phyloP scores from a whole-genome alignment of 2,329 filamentous ascomycete genomes.

The Helotiales sp. region DNA sequence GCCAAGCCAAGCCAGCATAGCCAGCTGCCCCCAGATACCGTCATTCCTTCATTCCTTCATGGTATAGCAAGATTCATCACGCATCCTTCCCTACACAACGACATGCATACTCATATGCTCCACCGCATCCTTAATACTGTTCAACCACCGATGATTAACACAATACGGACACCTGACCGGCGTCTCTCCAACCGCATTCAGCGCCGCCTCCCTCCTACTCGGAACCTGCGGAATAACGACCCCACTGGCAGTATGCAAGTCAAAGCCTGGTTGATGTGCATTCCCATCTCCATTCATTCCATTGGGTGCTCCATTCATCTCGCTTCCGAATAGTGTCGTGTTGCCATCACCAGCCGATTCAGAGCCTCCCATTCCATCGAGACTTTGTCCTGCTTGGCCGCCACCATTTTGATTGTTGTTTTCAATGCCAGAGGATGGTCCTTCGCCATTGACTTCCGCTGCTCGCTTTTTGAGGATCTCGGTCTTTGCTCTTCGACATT shows the following conservation, averaged over 20 bases:
- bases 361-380: constrained; percentile 26
- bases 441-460: constrained; percentile 10
- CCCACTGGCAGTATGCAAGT: constrained; percentile 29
- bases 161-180: constrained; percentile 36
- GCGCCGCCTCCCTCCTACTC: constrained; percentile 19
- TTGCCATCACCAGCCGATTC: constrained; percentile 21
- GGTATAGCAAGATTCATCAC: background rate
- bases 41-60: background rate
- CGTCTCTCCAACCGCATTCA: constrained; percentile 29
- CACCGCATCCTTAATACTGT: constrained; percentile 35
- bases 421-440: background rate
- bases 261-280: constrained; percentile 14
- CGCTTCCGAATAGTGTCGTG: constrained; percentile 24
- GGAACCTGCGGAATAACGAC: constrained; percentile 30
- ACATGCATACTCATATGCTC: constrained; percentile 39
- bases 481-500: constrained; percentile 35
- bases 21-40: too few species aligned
- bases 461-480: constrained; percentile 34
- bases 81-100: constrained; percentile 21
- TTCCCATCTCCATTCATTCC: constrained; percentile 16
- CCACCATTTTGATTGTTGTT: background rate
- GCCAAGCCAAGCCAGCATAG: too few species aligned
- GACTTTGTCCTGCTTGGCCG: constrained; percentile 6
- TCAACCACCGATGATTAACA: constrained; percentile 35
- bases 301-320: constrained; percentile 22